phyloP scores from a whole-genome alignment of 306 rosid species.

The Chamaecrista fasciculata region DNA sequence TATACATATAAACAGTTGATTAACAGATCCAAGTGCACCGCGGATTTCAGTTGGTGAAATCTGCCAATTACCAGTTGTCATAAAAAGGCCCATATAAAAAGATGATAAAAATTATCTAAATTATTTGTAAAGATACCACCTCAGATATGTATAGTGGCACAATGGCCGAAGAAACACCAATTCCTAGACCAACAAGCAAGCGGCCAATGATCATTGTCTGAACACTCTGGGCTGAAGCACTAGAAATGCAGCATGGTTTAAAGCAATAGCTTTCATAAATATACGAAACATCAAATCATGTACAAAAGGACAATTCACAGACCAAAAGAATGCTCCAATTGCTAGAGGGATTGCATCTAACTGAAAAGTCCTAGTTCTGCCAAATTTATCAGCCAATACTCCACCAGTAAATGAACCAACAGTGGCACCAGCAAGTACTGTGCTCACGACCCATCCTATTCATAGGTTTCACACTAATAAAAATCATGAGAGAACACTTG shows the following conservation, averaged over 20 bases:
- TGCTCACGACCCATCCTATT: slow-evolving; percentile 90
- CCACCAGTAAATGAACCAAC: slow-evolving; percentile 91
- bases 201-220: slow-evolving; percentile 83
- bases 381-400: slow-evolving; percentile 85
- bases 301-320: slow-evolving; percentile 19
- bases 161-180: slow-evolving; percentile 80
- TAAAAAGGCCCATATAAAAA: neutral
- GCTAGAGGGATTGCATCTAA: slow-evolving; percentile 79
- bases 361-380: slow-evolving; percentile 83
- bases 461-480: slow-evolving; percentile 27
- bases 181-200: slow-evolving; percentile 80
- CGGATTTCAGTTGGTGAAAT: slow-evolving; percentile 95
- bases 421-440: slow-evolving; percentile 81
- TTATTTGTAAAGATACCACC: slow-evolving; percentile 39
- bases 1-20: slow-evolving; percentile 80
- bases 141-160: slow-evolving; percentile 94
- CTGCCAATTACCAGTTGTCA: slow-evolving; percentile 39
- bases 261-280: slow-evolving; percentile 4
- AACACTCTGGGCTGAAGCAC: slow-evolving; percentile 83
- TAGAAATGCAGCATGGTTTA: slow-evolving; percentile 35
- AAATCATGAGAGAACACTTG: slow-evolving; percentile 18
- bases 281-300: slow-evolving; percentile 22
- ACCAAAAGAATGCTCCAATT: slow-evolving; percentile 85
- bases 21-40: slow-evolving; percentile 87
- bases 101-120: neutral